Evolutionary conservation across 164 flowering plant species (phyloP), one percentile per base, ranked within the genome.

Genomic region (Tetrastigma voinierianum): DNA sequence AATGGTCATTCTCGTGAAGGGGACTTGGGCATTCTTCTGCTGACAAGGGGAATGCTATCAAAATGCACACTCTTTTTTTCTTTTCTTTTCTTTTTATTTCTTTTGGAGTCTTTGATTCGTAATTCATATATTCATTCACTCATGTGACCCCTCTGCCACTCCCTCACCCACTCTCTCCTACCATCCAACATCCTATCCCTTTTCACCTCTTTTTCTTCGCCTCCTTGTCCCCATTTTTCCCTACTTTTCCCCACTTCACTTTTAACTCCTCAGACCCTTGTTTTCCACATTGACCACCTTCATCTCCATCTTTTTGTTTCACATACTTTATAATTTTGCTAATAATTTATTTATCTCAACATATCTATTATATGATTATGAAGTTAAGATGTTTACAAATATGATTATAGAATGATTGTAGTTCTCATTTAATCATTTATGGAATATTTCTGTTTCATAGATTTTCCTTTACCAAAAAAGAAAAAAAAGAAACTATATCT

Each of bases 1-100:
- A 81, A 65, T 71, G 81, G 82, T 71, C 82, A 62, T 67, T 76
- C 76, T 73, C 78, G 68, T 66, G 78, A 78, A 73, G 40, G 67
- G 20, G 74, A 71, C 76, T 52, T 70, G 64, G 69, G 23, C 40
- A 67, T 64, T 10, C 14, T 24, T 19, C 4, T 25, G 40, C 40
- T 25, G 40, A 25, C 40, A 25, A 73, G 61, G 43, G 69, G 69
- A 65, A 65, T 25, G 44, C 43, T 9, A 54, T 52, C 20, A 25
- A 25, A 25, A 25, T 7, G 40, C 6, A 25, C 40, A 7, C 40
- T 25, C 40, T 25, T 57, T 25, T 46, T n/a, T n/a, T n/a, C n/a
- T n/a, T n/a, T n/a, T n/a, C n/a, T n/a, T n/a, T n/a, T n/a, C n/a
- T n/a, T n/a, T n/a, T n/a, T n/a, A n/a, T n/a, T n/a, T 32, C 2